Base-by-base conservation (phyloP, 2,329 filamentous ascomycete species). In the Rosellinia necatrix region DNA sequence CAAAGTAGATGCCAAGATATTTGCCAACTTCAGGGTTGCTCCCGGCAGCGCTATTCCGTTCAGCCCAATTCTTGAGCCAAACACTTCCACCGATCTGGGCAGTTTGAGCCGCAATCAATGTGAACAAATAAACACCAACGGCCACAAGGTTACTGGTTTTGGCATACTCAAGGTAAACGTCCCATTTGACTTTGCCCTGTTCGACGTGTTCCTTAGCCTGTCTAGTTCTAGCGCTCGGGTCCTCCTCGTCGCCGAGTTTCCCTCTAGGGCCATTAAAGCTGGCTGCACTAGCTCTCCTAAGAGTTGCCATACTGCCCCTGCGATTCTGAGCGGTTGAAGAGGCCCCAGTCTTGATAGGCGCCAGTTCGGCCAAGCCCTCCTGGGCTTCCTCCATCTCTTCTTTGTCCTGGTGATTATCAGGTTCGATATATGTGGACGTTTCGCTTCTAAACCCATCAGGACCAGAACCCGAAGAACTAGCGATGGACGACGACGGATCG, bases 181-280 rank as follows among this genome's bases (percentile, higher is more conserved):
- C 83, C 92, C 94, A 97, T 74, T 97, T 97, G 65, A 99, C 94
- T 72, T 97, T 97, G 68, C 94, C 94, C 75, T 99, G 92, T 72
- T 99, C 92, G 2, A 85, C 83, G 64, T 89, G 88, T 72, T 99
- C 94, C 74, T 96, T 96, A 53, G 81, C 82, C 73, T 97, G 92
- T 70, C 87, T 91, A 40, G 89, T 92, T 75, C 91, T 93, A 67
- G 88, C 78, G 50, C 78, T 81, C 2, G 83, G 84, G 49, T 90
- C 86, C 74, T 93, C 91, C 66, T 97, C 92, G 65, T 97, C 93
- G 0, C 81, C 83, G 27, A 93, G 74, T 73, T 94, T 96, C 64
- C 92, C 91, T 59, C 91, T 85, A 19, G 91, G 89, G 1, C 92
- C 92, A 57, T 82, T 88, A 80, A 96, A 96, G 68, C 90, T 97